Evolutionary conservation across 352 stramenopile species (phyloP).

Genomic region (Globisporangium nodosum): DNA sequence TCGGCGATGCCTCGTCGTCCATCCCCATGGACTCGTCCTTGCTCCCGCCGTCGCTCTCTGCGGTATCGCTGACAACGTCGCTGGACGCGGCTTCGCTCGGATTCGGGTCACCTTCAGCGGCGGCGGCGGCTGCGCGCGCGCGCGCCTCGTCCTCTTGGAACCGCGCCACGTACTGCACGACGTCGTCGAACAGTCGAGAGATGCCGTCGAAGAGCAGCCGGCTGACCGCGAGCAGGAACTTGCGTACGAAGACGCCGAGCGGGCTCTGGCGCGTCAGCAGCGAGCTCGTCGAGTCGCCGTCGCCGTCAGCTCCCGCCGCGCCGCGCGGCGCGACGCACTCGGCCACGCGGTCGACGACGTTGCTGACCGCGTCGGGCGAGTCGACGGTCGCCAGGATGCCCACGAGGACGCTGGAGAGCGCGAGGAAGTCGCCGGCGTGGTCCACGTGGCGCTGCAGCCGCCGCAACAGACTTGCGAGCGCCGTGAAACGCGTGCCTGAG

Average conservation of each 20-base stretch:
- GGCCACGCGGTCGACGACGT: slow-evolving; percentile 57
- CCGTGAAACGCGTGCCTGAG: slow-evolving; percentile 15
- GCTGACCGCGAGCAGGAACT: slow-evolving; percentile 55
- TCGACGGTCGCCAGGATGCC: slow-evolving; percentile 46
- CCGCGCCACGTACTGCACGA: slow-evolving; percentile 41
- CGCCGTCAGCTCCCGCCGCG: slow-evolving; percentile 12
- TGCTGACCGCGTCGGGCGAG: slow-evolving; percentile 56
- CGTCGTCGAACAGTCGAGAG: slow-evolving; percentile 60
- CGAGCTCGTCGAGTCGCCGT: slow-evolving; percentile 37
- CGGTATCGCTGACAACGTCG: not conserved
- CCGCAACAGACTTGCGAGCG: slow-evolving; percentile 34
- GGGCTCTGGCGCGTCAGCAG: slow-evolving; percentile 46
- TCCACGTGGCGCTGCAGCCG: slow-evolving; percentile 36
- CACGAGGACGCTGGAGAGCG: slow-evolving; percentile 43
- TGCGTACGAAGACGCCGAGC: slow-evolving; percentile 64
- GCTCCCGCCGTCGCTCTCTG: not conserved
- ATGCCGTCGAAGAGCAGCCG: slow-evolving; percentile 64
- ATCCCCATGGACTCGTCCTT: slow-evolving; percentile 6
- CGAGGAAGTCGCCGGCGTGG: slow-evolving; percentile 29
- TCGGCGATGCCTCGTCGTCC: slow-evolving; percentile 4
- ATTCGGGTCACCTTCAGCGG: not conserved
- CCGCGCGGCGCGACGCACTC: slow-evolving; percentile 49
- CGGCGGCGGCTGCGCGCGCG: not conserved
- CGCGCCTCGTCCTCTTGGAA: slow-evolving; percentile 30
- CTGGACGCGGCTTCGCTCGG: not conserved